phyloP scores from a whole-genome alignment of 1,139 yeast genomes.

The Pneumocystis murina region DNA sequence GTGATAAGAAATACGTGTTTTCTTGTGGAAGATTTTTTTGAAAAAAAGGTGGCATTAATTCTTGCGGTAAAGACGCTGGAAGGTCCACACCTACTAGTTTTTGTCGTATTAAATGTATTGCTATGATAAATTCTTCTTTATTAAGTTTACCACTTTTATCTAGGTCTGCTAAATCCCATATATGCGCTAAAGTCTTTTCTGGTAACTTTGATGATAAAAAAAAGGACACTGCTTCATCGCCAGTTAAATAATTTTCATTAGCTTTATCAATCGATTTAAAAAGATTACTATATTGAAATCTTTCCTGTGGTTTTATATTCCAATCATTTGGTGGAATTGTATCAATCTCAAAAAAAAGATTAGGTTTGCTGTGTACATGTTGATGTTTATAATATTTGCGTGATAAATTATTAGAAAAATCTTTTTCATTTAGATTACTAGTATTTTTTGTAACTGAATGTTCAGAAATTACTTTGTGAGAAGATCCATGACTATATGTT shows the following conservation, averaged over 20 bases:
- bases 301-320: conserved; percentile 54
- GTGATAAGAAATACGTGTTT: conserved; percentile 12
- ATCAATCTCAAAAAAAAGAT: conserved; percentile 12
- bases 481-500: conserved; percentile 5
- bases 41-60: conserved; percentile 17
- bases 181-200: conserved; percentile 70
- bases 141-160: conserved; percentile 75
- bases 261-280: conserved; percentile 37
- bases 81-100: conserved; percentile 59
- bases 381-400: neutral
- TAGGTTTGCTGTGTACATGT: conserved; percentile 15
- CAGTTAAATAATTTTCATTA: conserved; percentile 10
- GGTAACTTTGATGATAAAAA: conserved; percentile 74
- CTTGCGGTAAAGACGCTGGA: conserved; percentile 39
- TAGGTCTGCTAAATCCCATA: conserved; percentile 91
- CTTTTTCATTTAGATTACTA: conserved; percentile 9
- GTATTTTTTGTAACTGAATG: conserved; percentile 5
- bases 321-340: conserved; percentile 27
- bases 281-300: conserved; percentile 61
- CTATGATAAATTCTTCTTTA: conserved; percentile 74
- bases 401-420: conserved; percentile 8
- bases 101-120: conserved; percentile 82
- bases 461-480: conserved; percentile 14
- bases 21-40: conserved; percentile 8
- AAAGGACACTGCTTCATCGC: conserved; percentile 64